Percentiles rank a stretch among this genome's conserved stretches.
Conservation (phyloP, 2,329 filamentous ascomycete genomes). For the Fusarium hostae region DNA sequence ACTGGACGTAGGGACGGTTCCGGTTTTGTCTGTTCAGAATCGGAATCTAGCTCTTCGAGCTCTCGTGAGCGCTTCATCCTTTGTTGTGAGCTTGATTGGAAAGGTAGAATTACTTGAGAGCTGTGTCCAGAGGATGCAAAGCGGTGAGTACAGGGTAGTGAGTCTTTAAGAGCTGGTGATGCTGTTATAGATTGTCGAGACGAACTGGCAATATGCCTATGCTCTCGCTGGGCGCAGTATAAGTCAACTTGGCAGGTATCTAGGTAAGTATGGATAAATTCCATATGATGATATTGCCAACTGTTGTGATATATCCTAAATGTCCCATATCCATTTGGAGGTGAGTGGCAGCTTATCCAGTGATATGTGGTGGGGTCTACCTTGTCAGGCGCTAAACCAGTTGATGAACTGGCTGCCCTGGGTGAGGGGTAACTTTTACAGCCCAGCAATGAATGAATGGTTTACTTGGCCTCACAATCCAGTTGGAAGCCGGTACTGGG, state of each 20-base stretch:
- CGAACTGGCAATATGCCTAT: not conserved
- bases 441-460: not conserved
- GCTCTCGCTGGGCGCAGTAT: not conserved
- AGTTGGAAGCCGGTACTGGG: not conserved
- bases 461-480: not conserved
- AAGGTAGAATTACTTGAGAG: slow-evolving; percentile 44
- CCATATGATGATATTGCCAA: not conserved
- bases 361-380: slow-evolving; percentile 22
- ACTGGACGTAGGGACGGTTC: slow-evolving; percentile 45
- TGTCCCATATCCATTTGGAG: slow-evolving; percentile 1
- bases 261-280: not conserved
- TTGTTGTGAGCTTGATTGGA: slow-evolving; percentile 46
- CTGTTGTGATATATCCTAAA: not conserved
- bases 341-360: not conserved
- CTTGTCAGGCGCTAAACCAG: slow-evolving; percentile 20
- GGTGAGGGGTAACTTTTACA: slow-evolving; percentile 26
- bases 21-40: slow-evolving; percentile 37
- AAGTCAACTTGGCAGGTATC: not conserved
- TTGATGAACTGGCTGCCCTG: slow-evolving; percentile 10
- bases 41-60: slow-evolving; percentile 57
- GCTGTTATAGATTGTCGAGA: not conserved
- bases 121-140: slow-evolving; percentile 20
- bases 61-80: slow-evolving; percentile 73
- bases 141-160: slow-evolving; percentile 40
- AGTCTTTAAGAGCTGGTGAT: not conserved